These are phyloP conservation scores for Penicillium sp. DNA, from an alignment of 2,329 filamentous ascomycete genomes.

Conservation along the genomic window DNA sequence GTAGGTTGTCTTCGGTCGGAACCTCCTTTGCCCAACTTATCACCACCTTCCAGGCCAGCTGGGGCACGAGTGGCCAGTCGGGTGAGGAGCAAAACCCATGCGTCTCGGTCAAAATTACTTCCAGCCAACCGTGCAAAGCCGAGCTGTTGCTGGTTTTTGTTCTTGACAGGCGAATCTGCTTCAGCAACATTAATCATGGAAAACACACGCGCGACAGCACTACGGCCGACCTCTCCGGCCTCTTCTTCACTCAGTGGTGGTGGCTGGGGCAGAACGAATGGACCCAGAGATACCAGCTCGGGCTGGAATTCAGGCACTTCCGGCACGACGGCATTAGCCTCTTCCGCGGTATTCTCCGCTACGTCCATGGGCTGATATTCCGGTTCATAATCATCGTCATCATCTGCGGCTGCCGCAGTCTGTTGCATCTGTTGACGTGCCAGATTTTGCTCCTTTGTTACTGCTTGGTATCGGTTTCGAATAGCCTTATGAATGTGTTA, in stretches of 20 bases:
- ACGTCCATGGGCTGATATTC: slow-evolving; percentile 73
- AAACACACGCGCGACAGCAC: slow-evolving; percentile 75
- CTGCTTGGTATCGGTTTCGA: slow-evolving; percentile 38
- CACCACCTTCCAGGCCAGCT: slow-evolving; percentile 63
- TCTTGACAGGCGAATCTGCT: slow-evolving; percentile 59
- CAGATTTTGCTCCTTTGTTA: slow-evolving; percentile 37
- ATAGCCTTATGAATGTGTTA: slow-evolving; percentile 33
- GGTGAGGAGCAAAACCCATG: slow-evolving; percentile 86
- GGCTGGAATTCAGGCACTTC: slow-evolving; percentile 71
- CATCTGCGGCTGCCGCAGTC: slow-evolving; percentile 50
- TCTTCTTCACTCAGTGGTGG: slow-evolving; percentile 71
- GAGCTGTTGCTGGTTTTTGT: slow-evolving; percentile 52
- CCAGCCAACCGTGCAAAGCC: slow-evolving; percentile 85
- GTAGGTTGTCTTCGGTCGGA: slow-evolving; percentile 22
- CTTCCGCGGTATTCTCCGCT: slow-evolving; percentile 23
- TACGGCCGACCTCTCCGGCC: slow-evolving; percentile 71
- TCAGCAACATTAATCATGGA: slow-evolving; percentile 73
- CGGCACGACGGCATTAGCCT: slow-evolving; percentile 72
- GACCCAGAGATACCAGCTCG: slow-evolving; percentile 61
- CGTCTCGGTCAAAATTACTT: slow-evolving; percentile 79
- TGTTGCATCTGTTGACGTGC: slow-evolving; percentile 33
- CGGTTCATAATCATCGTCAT: slow-evolving; percentile 92
- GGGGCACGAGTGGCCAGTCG: slow-evolving; percentile 79
- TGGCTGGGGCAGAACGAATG: slow-evolving; percentile 78
- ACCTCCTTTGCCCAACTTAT: slow-evolving; percentile 32